Evolutionary conservation across 1,139 yeast genomes (phyloP).

Genomic region (Lodderomyces metapsilosis): DNA sequence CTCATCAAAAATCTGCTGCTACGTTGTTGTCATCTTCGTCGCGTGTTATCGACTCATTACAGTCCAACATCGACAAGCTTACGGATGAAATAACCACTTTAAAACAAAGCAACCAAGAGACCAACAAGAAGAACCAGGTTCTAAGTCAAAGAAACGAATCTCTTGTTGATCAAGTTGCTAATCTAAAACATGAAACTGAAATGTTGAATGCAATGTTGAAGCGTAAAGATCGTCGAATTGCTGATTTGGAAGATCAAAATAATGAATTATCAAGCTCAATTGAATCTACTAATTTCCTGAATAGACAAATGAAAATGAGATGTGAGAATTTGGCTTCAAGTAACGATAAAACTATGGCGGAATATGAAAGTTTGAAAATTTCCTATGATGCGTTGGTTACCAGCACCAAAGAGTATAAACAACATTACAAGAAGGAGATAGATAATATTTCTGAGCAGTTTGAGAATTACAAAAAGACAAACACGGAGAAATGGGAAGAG

Average conservation of each 20-base stretch:
- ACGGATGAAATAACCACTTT: slow-evolving; percentile 50
- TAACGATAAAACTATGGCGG: slow-evolving; percentile 48
- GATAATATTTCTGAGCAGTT: slow-evolving; percentile 27
- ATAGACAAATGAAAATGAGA: slow-evolving; percentile 49
- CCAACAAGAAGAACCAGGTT: slow-evolving; percentile 48
- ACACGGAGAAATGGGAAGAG: slow-evolving; percentile 27
- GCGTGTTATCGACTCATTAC: slow-evolving; percentile 56
- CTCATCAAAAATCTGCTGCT: background rate
- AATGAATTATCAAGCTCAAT: slow-evolving; percentile 44
- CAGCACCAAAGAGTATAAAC: slow-evolving; percentile 57
- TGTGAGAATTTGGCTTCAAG: slow-evolving; percentile 49
- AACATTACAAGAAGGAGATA: slow-evolving; percentile 44
- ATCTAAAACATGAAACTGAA: slow-evolving; percentile 69
- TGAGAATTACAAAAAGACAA: slow-evolving; percentile 36
- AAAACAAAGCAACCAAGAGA: slow-evolving; percentile 36
- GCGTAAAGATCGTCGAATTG: slow-evolving; percentile 62
- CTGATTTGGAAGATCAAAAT: slow-evolving; percentile 58
- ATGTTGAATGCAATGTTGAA: slow-evolving; percentile 61
- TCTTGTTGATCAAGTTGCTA: slow-evolving; percentile 64
- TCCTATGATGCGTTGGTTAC: slow-evolving; percentile 63
- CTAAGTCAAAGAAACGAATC: slow-evolving; percentile 54
- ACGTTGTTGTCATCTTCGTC: slow-evolving; percentile 10
- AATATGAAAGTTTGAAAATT: slow-evolving; percentile 55
- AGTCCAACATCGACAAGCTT: slow-evolving; percentile 50
- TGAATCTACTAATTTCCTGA: slow-evolving; percentile 46